Evolutionary conservation across 441 rosid genomes (phyloP), one percentile per base, ranked within the genome.

Genomic region (Gossypium laxum): DNA sequence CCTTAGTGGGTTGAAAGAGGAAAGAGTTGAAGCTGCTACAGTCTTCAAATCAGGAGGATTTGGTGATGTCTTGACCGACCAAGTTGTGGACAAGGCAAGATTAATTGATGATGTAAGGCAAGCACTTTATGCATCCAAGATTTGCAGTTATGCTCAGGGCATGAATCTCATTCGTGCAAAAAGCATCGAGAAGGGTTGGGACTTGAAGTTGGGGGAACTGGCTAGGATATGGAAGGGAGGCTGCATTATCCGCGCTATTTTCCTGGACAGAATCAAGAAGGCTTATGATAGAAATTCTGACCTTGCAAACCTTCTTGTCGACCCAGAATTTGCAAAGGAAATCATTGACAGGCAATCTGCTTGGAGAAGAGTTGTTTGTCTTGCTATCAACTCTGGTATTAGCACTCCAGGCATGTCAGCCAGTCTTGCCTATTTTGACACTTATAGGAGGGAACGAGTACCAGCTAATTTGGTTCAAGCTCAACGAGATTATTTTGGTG

Each of bases 151-250:
- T 26, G 63, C 63, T 58, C 63, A 58, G 41, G 63, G 41, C 63
- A 58, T 58, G 63, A 58, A 58, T 58, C 63, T 58, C 19, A 58
- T 58, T 26, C 63, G 63, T 58, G 41, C 41, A 4, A 58, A 58
- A 28, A 58, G 41, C 41, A 26, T 26, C 3, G 63, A 58, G 63
- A 58, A 58, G 63, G 63, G 41, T 58, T 58, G 63, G 63, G 63
- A n/a, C 63, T 26, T 58, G 63, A 58, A 58, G 63, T 58, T 58
- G 63, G 41, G 63, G 19, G 63, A 26, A 58, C 41, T 58, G 63
- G 63, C 63, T n/a, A 58, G 63, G 19, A 58, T 57, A 57, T 57
- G 62, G 62, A 57, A 58, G 41, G 63, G 63, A 26, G 63, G 63
- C 19, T 58, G 63, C 63, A 58, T 58, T 2, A 58, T 26, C 63